Conservation (phyloP, 2,329 filamentous ascomycete genomes). For the Aureobasidium leucospermi region DNA sequence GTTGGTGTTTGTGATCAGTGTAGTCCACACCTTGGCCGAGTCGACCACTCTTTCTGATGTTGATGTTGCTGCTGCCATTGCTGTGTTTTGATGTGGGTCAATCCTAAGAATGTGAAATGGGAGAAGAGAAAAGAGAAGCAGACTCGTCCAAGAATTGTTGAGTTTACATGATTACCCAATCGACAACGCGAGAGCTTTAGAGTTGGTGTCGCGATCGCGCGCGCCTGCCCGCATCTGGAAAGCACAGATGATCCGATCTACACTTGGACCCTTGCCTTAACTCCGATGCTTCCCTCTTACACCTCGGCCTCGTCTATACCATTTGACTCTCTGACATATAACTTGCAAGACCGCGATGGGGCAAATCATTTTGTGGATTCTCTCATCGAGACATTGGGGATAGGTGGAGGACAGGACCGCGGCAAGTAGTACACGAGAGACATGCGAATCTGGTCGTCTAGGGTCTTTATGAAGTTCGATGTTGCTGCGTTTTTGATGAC, state of each 20-base stretch:
- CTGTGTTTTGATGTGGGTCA: not conserved
- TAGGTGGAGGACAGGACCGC: too few species aligned
- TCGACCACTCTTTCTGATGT: slow-evolving; percentile 22
- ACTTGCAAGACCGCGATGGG: too few species aligned
- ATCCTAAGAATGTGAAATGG: not conserved
- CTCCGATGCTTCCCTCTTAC: not conserved
- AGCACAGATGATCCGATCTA: not conserved
- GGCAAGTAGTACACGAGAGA: too few species aligned
- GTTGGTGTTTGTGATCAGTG: slow-evolving; percentile 73
- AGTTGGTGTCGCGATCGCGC: slow-evolving; percentile 3
- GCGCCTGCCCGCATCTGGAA: not conserved
- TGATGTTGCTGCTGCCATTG: not conserved
- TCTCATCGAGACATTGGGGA: too few species aligned
- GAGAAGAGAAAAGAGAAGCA: not conserved
- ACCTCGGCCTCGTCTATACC: not conserved
- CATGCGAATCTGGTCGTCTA: too few species aligned
- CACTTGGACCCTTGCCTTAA: not conserved
- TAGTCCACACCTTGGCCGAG: slow-evolving; percentile 61
- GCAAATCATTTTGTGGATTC: too few species aligned
- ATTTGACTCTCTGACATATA: too few species aligned
- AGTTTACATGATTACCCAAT: slow-evolving; percentile 2
- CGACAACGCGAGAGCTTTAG: slow-evolving; percentile 5
- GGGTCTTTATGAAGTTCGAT: too few species aligned
- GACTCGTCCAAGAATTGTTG: not conserved
- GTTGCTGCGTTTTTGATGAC: too few species aligned